Evolutionary conservation across 192 early-diverging fungal species (phyloP).

Genomic region (Hyaloraphidium curvatum): DNA sequence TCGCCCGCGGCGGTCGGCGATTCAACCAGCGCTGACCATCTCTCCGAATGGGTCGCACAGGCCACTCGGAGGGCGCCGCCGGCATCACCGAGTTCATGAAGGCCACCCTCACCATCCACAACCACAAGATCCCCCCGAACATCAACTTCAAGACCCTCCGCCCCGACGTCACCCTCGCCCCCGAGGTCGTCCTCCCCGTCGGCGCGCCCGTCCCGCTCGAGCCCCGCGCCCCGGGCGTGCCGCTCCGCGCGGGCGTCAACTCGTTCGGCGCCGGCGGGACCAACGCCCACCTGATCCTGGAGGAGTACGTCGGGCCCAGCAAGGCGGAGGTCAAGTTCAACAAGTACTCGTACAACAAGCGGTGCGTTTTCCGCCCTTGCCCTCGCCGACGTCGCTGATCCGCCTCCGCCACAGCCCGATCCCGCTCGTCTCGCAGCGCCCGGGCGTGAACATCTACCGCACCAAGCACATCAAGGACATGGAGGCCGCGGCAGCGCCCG

Average conservation of each 20-base stretch:
- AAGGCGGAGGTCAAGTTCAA: not conserved
- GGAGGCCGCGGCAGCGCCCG: too few species aligned
- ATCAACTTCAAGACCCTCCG: slow-evolving; percentile 3
- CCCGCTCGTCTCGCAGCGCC: too few species aligned
- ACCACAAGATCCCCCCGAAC: slow-evolving; percentile 1
- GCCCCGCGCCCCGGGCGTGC: not conserved
- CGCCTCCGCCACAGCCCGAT: too few species aligned
- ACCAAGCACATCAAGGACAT: too few species aligned
- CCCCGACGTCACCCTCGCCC: slow-evolving; percentile 1
- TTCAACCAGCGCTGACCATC: not conserved
- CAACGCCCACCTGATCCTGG: not conserved
- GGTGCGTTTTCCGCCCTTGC: too few species aligned
- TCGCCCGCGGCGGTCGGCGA: not conserved
- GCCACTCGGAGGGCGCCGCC: slow-evolving; percentile 7
- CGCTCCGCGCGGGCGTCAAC: not conserved
- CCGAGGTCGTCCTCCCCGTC: not conserved
- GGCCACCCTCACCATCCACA: not conserved
- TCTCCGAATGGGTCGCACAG: not conserved
- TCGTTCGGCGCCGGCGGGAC: slow-evolving; percentile 1
- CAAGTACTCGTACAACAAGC: not conserved
- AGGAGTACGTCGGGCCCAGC: not conserved
- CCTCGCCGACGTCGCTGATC: too few species aligned
- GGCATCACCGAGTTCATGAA: slow-evolving; percentile 7
- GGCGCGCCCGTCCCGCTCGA: not conserved
- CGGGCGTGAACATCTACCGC: too few species aligned